Conservation (phyloP, 352 stramenopile species). For the Phytophthora sansomeana region DNA sequence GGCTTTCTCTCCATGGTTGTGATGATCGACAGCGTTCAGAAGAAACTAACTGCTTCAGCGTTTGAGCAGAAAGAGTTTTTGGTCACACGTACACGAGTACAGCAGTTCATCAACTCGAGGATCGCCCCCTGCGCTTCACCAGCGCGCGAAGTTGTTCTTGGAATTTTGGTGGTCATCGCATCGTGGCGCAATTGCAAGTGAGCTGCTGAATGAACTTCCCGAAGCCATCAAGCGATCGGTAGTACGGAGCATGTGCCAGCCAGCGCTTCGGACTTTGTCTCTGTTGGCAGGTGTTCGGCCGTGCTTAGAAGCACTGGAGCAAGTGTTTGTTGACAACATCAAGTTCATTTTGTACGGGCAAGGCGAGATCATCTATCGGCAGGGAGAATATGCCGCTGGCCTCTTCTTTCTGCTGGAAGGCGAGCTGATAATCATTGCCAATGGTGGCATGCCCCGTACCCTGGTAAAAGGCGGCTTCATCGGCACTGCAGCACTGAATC, state of each 20-base stretch:
- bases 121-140: conserved; percentile 53
- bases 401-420: conserved; percentile 71
- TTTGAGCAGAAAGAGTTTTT: conserved; percentile 76
- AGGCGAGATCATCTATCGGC: conserved; percentile 67
- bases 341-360: conserved; percentile 68
- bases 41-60: conserved; percentile 52
- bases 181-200: conserved; percentile 53
- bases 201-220: conserved; percentile 62
- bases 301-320: conserved; percentile 45
- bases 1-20: conserved; percentile 49
- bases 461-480: conserved; percentile 61
- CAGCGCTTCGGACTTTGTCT: conserved; percentile 54
- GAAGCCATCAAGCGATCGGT: conserved; percentile 61
- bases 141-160: conserved; percentile 65
- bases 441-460: conserved; percentile 41
- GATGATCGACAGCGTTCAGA: conserved; percentile 57
- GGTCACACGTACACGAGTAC: conserved; percentile 54
- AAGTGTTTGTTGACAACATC: conserved; percentile 58
- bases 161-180: conserved; percentile 80
- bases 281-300: conserved; percentile 47
- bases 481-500: conserved; percentile 53
- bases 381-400: conserved; percentile 67
- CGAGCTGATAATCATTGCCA: conserved; percentile 53
- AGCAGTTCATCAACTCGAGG: conserved; percentile 60
- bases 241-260: conserved; percentile 57